A percentile compares a stretch with the other conserved stretches of the same genome.
These are phyloP conservation scores for Candida nanaspora DNA, from an alignment of 805 yeast species.

Conservation along the genomic window DNA sequence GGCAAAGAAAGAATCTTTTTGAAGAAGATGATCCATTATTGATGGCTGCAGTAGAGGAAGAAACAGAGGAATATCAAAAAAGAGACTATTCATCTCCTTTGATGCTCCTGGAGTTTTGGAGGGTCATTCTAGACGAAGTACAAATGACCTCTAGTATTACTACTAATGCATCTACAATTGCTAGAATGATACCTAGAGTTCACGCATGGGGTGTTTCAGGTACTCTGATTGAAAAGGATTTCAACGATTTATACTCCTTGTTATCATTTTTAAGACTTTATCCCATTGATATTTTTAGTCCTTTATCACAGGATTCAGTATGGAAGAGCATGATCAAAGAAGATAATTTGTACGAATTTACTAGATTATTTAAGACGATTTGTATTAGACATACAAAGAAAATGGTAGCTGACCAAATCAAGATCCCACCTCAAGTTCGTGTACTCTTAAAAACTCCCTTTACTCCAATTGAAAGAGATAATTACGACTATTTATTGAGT, in stretches of 20 bases:
- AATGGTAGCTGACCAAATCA: conserved; percentile 71
- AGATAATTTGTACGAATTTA: conserved; percentile 33
- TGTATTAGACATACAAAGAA: conserved; percentile 79
- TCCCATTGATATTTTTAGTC: conserved; percentile 46
- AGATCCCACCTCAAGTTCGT: conserved; percentile 73
- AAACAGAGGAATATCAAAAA: conserved; percentile 18
- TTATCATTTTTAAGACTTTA: conserved; percentile 55
- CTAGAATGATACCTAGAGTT: conserved; percentile 69
- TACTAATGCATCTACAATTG: conserved; percentile 73
- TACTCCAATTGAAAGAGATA: conserved; percentile 77
- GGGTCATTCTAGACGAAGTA: conserved; percentile 88
- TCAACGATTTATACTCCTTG: conserved; percentile 65
- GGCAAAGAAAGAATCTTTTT: neutral
- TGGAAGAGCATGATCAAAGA: conserved; percentile 20
- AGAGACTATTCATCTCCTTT: conserved; percentile 74
- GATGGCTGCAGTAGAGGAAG: conserved; percentile 12
- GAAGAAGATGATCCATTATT: conserved; percentile 7
- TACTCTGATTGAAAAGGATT: conserved; percentile 69
- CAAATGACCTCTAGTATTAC: conserved; percentile 79
- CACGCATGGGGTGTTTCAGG: conserved; percentile 99
- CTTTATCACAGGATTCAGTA: conserved; percentile 12
- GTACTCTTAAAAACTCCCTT: conserved; percentile 66
- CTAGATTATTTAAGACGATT: conserved; percentile 42
- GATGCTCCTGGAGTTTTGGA: conserved; percentile 76
- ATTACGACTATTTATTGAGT: conserved; percentile 58